phyloP scores from a whole-genome alignment of 1,284 basidiomycete species.

The Cystobasidiaceae sp. region DNA sequence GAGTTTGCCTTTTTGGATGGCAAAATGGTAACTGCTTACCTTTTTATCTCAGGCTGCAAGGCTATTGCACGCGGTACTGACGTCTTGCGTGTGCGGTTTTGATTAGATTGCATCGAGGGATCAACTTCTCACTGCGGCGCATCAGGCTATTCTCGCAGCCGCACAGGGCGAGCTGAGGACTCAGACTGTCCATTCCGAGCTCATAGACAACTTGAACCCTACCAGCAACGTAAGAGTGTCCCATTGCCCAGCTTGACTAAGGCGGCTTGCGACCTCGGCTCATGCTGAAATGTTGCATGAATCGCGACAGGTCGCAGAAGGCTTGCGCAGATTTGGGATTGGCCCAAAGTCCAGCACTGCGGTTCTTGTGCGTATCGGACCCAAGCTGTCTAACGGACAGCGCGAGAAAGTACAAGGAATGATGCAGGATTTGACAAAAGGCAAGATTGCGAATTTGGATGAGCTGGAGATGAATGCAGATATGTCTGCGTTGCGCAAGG shows the following conservation, averaged over 20 bases:
- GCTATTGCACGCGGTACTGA: too few relatives aligned
- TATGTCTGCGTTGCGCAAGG: slow-evolving; percentile 49
- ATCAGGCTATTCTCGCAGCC: slow-evolving; percentile 70
- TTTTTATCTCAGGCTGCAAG: background rate
- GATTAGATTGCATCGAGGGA: slow-evolving; percentile 69
- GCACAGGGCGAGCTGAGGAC: slow-evolving; percentile 59
- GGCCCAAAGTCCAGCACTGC: slow-evolving; percentile 62
- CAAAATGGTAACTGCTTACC: slow-evolving; percentile 50
- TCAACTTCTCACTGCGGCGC: slow-evolving; percentile 73
- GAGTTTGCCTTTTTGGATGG: slow-evolving; percentile 88
- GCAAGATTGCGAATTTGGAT: slow-evolving; percentile 53
- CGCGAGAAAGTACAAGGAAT: slow-evolving; percentile 49
- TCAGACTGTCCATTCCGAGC: slow-evolving; percentile 76
- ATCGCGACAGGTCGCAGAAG: slow-evolving; percentile 78
- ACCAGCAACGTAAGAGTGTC: slow-evolving; percentile 58
- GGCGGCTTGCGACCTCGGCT: background rate
- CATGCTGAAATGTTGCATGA: too few relatives aligned
- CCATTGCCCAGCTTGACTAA: background rate
- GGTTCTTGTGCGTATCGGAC: slow-evolving; percentile 65
- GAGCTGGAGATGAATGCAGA: slow-evolving; percentile 36
- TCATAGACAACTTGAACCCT: slow-evolving; percentile 74
- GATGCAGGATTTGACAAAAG: slow-evolving; percentile 59
- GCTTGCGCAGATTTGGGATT: slow-evolving; percentile 75
- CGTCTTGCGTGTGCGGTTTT: too few relatives aligned
- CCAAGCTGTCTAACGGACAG: slow-evolving; percentile 40